Conservation (phyloP, 2,329 filamentous ascomycete species). For the Beauveria medogensis region DNA sequence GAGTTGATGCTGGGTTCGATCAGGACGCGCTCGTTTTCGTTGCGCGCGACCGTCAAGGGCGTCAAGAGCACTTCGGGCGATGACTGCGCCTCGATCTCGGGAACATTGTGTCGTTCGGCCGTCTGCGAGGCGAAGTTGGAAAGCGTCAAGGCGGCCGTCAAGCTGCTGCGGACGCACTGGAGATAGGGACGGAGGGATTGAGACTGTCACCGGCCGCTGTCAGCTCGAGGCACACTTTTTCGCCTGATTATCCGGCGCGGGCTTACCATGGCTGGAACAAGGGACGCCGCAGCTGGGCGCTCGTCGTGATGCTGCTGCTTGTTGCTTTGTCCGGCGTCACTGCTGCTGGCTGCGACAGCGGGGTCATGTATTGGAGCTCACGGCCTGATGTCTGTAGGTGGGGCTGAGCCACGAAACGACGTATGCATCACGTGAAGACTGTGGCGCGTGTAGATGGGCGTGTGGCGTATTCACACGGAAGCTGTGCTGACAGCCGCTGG, state of each 20-base stretch:
- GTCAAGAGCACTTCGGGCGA: constrained; percentile 93
- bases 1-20: constrained; percentile 97
- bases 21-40: constrained; percentile 93
- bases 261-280: constrained; percentile 6
- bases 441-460: not conserved
- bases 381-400: constrained; percentile 26
- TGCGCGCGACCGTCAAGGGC: constrained; percentile 81
- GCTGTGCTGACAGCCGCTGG: not conserved
- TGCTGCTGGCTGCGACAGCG: constrained; percentile 10
- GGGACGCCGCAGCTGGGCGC: not conserved
- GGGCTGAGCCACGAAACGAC: constrained; percentile 17
- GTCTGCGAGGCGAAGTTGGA: constrained; percentile 98
- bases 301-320: not conserved
- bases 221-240: not conserved
- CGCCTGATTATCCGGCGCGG: not conserved
- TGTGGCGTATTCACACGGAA: constrained; percentile 12
- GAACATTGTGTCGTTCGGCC: constrained; percentile 94
- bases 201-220: constrained; percentile 46
- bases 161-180: constrained; percentile 87
- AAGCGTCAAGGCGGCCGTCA: constrained; percentile 79
- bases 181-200: constrained; percentile 96
- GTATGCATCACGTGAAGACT: constrained; percentile 5
- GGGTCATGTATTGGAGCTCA: constrained; percentile 19
- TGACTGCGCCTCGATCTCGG: constrained; percentile 87
- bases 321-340: constrained; percentile 7